Conservation (phyloP, 2,329 filamentous ascomycete species). For the Aspergillus quadrilineatus region DNA sequence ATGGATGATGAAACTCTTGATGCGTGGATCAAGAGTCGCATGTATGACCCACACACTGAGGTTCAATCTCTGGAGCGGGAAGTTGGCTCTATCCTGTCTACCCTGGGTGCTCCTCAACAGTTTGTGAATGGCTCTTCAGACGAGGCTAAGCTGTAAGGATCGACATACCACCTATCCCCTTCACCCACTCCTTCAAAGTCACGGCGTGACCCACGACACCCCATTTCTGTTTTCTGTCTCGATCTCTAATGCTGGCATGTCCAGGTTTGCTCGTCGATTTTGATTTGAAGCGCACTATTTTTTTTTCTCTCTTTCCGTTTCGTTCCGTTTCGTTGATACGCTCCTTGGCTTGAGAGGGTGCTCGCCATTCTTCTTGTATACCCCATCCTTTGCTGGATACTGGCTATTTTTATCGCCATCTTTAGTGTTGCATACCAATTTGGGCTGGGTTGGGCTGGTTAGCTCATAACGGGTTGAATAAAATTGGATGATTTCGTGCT, state of each 20-base stretch:
- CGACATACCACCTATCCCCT: constrained; percentile 3
- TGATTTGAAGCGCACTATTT: constrained; percentile 23
- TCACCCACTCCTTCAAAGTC: not conserved
- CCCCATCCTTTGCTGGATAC: constrained; percentile 21
- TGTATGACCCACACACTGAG: constrained; percentile 52
- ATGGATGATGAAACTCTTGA: constrained; percentile 47
- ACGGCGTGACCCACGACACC: not conserved
- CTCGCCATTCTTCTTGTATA: constrained; percentile 21
- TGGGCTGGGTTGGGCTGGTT: constrained; percentile 13
- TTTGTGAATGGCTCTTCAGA: constrained; percentile 24
- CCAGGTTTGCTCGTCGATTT: constrained; percentile 17
- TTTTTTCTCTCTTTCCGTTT: not conserved
- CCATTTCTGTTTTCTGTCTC: constrained; percentile 1
- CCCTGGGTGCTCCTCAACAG: constrained; percentile 25
- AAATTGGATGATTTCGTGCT: constrained; percentile 18
- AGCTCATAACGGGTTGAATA: constrained; percentile 15
- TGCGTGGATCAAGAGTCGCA: constrained; percentile 49
- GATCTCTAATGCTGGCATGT: constrained; percentile 16
- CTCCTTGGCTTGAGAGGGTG: constrained; percentile 20
- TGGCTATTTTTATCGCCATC: constrained; percentile 16
- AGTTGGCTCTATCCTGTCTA: constrained; percentile 44
- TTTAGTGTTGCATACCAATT: constrained; percentile 17
- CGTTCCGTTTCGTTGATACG: constrained; percentile 1
- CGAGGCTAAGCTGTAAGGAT: constrained; percentile 37
- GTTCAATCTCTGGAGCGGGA: constrained; percentile 49